Base-by-base conservation (phyloP, 2,329 filamentous ascomycete genomes). In the Penicillium decumbens region DNA sequence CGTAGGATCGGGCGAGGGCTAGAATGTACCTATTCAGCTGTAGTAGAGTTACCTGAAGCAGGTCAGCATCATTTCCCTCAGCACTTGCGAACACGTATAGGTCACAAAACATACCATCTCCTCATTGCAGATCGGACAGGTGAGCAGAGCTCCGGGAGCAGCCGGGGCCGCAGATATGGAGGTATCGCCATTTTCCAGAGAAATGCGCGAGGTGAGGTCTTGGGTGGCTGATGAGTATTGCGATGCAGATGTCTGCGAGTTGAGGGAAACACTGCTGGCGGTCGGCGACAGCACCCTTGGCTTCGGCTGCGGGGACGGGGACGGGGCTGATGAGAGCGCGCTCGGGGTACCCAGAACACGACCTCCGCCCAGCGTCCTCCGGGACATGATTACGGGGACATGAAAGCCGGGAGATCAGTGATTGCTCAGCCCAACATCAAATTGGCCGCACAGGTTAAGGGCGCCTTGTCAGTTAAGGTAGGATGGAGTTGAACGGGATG, bases 71-170 rank as follows among this genome's bases (percentile, higher is more conserved):
- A 20, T 8, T 7, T 25, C 3, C 41, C n/a, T 43, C 13, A 12
- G 25, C 1, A 32, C 29, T 12, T 13, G 33, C 27, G 35, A 30
- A 54, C 43, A 38, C 23, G 43, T 13, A 10, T 12, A n/a, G 38
- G 32, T 25, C 23, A 13, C 13, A 37, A 44, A 40, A 63, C 74
- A 56, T 75, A 93, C 90, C 93, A 98, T 98, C 71, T 96, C 91
- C 73, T 97, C 95, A 61, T 85, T 90, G 72, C 93, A 98, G 66
- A 98, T 98, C n/a, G 93, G 93, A 69, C 93, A 98, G 47, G 92
- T 83, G 51, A 98, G 82, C 69, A 81, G 81, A 57, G 81, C 81
- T 58, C 80, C 81, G 47, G 82, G 74, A 45, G 82, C 79, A 42
- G 74, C 77, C 55, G 79, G 78, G 42, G 68, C 69, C 15, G 70